Evolutionary conservation across 2,329 filamentous ascomycete species (phyloP), one percentile per base, ranked within the genome.

Genomic region (Rosellinia necatrix): DNA sequence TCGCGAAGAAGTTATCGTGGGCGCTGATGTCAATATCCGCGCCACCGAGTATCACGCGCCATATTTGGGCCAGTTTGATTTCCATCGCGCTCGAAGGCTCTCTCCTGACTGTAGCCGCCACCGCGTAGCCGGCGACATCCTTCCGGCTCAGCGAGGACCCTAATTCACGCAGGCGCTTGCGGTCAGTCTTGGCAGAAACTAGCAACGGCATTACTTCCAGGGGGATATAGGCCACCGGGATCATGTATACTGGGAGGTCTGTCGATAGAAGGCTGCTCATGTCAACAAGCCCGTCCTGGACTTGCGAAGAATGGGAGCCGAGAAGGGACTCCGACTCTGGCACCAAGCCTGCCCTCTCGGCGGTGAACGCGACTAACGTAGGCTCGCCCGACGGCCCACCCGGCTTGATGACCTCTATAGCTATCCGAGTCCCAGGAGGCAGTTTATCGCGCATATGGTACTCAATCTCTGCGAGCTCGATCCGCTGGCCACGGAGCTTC

Each of bases 401-500:
- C n/a, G 77, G 76, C 52, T 74, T 75, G 59, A 80, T 77, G 27
- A 80, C 77, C 55, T 82, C 80, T 4, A 77, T 69, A 0, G 74
- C 77, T 1, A 81, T 75, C 42, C 73, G 75, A 22, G 75, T 73
- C 2, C 72, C 72, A 0, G 68, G 53, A 0, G 78, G 77, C 27
- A 82, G 67, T 21, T 75, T 74, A n/a, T 72, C 69, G 10, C 72
- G 71, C 53, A 81, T 74, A 56, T 81, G 75, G 52, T 78, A 76
- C 61, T 81, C 80, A 6, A 82, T 79, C 61, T 82, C 79, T 1
- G 77, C 76, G 17, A 86, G 75, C 70, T 86, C 89, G 48, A 88
- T 80, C 51, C 86, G 75, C 61, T 83, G 86, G 22, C 89, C 89
- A 9, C 80, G 77, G 24, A 89, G 72, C 71, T 90, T 90, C 51